phyloP scores from a whole-genome alignment of 768 basidiomycete genomes.

The Tricholoma sp. region DNA sequence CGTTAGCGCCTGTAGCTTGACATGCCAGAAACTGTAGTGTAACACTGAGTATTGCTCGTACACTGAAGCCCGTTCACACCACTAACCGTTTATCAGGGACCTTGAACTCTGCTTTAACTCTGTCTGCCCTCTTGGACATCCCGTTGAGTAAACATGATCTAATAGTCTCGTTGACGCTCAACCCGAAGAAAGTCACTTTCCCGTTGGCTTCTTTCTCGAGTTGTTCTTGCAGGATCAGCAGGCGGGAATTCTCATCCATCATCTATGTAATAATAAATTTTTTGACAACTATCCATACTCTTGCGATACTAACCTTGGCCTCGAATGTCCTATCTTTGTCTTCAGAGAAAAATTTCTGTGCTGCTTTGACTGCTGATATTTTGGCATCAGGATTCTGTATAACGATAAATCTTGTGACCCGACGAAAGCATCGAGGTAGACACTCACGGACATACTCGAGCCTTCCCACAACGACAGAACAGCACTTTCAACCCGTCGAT shows the following conservation, averaged over 20 bases:
- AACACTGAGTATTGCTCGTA: neutral
- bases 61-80: neutral
- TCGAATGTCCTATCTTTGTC: constrained; percentile 92
- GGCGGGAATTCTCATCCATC: constrained; percentile 78
- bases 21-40: constrained; percentile 81
- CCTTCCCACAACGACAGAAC: constrained; percentile 86
- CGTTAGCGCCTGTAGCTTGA: constrained; percentile 82
- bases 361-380: constrained; percentile 68
- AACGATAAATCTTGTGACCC: neutral
- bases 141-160: constrained; percentile 71
- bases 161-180: constrained; percentile 86
- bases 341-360: constrained; percentile 92
- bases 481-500: constrained; percentile 90
- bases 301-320: constrained; percentile 60
- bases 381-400: constrained; percentile 68
- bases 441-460: constrained; percentile 50
- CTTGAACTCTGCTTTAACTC: constrained; percentile 83
- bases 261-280: constrained; percentile 46
- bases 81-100: constrained; percentile 90
- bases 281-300: neutral
- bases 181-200: constrained; percentile 74
- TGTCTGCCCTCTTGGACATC: constrained; percentile 85
- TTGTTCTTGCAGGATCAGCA: constrained; percentile 80
- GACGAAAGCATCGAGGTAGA: neutral
- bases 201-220: constrained; percentile 83